Conservation (phyloP, 192 early-diverging fungal genomes). For the Kappamyces sp. region DNA sequence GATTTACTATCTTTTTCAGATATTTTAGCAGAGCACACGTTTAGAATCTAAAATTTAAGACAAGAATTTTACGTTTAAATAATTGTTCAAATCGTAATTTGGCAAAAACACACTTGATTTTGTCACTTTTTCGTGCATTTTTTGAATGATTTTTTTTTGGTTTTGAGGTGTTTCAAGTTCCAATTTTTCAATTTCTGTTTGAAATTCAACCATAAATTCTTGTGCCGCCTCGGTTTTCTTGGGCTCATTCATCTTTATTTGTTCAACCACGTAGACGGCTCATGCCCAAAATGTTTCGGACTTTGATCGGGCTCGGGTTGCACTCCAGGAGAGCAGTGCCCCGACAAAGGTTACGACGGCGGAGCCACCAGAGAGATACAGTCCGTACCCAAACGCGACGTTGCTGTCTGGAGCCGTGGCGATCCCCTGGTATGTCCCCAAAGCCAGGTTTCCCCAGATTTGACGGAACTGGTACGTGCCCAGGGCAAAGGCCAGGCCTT, state of each 20-base stretch:
- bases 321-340: not conserved
- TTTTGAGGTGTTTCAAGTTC: not conserved
- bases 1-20: constrained; percentile 3
- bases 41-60: no score
- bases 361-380: no score
- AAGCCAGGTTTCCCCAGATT: no score
- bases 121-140: constrained; percentile 2
- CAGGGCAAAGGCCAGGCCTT: not conserved
- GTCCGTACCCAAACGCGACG: no score
- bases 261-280: not conserved
- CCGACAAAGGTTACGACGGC: constrained; percentile 1
- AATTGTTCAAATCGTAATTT: constrained; percentile 1
- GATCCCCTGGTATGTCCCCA: no score
- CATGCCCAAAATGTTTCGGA: not conserved
- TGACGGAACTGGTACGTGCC: constrained; percentile 4
- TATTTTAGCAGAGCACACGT: no score
- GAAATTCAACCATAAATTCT: constrained; percentile 5
- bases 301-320: not conserved
- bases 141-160: not conserved
- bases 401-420: no score
- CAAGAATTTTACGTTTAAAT: constrained; percentile 2
- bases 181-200: constrained; percentile 2
- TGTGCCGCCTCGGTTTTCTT: constrained; percentile 4
- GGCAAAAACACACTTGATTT: constrained; percentile 3
- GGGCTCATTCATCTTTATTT: not conserved